Base-by-base conservation (phyloP, 176 grass and related monocot species). In the Eleusine coracana region DNA sequence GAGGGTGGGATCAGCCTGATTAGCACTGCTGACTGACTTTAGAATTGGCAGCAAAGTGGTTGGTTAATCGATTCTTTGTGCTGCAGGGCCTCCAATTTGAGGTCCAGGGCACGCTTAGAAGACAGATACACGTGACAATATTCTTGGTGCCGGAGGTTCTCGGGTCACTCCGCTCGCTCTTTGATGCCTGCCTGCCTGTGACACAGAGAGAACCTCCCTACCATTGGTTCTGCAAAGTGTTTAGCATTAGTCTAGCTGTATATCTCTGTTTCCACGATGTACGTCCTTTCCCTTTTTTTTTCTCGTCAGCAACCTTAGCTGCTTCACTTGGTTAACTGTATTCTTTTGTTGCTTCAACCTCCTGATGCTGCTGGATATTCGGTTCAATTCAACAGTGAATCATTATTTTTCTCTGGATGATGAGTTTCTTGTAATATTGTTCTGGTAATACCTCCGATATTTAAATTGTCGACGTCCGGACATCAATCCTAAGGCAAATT, bases 31-130 rank as follows among this genome's bases (percentile, higher is more conserved):
- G 77, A 78, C 86, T 70, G 67, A 71, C 77, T 73, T 87, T 83
- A 90, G 74, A 50, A 81, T 81, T 70, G 49, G 66, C 79, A 81
- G 66, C 79, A 59, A 59, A 59, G 50, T 56, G 78, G 78, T 71
- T 91, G 76, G 86, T 70, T 85, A 88, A 88, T 85, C 82, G 31
- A 88, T 88, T 91, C 74, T 85, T 85, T 91, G 86, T 91, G 82
- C 85, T 73, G 29, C 72, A 68, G 58, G 59, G 84, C 86, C 86
- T 88, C 82, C 82, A 88, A 88, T 91, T 91, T 82, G 85, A 91
- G 83, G 80, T 83, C 52, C 13, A 29, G 59, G 71, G 80, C 80
- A 72, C 44, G 61, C 70, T 80, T 91, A 88, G 79, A 75, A 79
- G 68, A 51, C 44, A 46, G 76, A 71, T 49, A 79, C 75, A 68